Conservation (phyloP, 2,329 filamentous ascomycete genomes). For the Zasmidium citrigriseum region DNA sequence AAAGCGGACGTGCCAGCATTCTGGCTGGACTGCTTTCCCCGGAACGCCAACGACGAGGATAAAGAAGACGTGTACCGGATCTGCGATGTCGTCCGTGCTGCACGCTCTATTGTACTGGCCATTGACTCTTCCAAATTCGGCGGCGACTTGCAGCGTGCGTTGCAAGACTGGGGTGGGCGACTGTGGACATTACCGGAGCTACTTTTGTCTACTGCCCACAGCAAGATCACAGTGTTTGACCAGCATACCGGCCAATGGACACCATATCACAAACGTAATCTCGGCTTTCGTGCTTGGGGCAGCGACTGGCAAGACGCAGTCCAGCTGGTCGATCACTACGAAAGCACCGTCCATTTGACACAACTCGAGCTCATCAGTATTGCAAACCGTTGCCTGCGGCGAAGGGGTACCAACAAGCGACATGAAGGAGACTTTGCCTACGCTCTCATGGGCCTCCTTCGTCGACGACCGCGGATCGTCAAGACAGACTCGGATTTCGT, state of each 20-base stretch:
- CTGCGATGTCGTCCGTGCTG: not conserved
- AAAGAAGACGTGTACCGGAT: conserved; percentile 1
- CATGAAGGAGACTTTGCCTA: not conserved
- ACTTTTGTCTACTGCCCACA: not conserved
- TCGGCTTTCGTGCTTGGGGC: not conserved
- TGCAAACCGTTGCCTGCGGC: not conserved
- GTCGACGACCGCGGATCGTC: not conserved
- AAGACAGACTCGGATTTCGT: conserved; percentile 1
- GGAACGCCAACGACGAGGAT: not conserved
- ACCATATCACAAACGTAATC: not conserved
- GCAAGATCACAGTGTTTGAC: not conserved
- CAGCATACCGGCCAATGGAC: not conserved
- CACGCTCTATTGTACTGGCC: not conserved
- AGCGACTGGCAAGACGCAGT: not conserved
- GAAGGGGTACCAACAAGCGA: not conserved
- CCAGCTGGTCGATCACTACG: conserved; percentile 3
- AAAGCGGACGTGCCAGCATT: not conserved
- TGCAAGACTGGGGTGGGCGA: not conserved
- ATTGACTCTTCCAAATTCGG: not conserved
- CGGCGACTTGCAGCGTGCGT: not conserved
- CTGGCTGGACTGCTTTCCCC: not conserved
- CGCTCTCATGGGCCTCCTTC: conserved; percentile 1
- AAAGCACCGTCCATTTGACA: conserved; percentile 1
- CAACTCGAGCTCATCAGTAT: conserved; percentile 6
- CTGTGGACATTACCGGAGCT: conserved; percentile 1